Conservation (phyloP, 1,284 basidiomycete species). For the Malassezia restricta region DNA sequence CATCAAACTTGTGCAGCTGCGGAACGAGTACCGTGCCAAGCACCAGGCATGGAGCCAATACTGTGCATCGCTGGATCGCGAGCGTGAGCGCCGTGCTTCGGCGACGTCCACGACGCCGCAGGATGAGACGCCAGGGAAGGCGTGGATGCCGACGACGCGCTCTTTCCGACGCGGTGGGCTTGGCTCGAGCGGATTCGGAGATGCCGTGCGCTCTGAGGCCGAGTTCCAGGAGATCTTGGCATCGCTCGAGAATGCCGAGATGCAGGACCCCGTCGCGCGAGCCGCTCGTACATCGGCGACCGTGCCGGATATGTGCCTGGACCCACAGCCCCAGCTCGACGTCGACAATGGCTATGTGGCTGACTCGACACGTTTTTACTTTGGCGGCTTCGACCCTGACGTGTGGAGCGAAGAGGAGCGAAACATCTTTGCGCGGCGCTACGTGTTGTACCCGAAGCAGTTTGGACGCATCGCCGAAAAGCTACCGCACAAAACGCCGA, state of each 20-base stretch:
- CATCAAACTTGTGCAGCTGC: conserved; percentile 27
- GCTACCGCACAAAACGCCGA: conserved; percentile 70
- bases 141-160: not conserved
- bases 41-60: conserved; percentile 36
- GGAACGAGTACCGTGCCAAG: conserved; percentile 28
- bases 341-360: conserved; percentile 71
- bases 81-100: conserved; percentile 24
- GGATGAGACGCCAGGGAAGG: not conserved
- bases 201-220: conserved; percentile 82
- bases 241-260: conserved; percentile 77
- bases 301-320: conserved; percentile 80
- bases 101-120: conserved; percentile 2
- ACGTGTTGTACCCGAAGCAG: conserved; percentile 77
- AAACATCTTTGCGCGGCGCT: conserved; percentile 65
- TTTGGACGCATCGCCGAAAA: conserved; percentile 73
- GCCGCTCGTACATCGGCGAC: conserved; percentile 74
- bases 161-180: conserved; percentile 9
- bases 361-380: conserved; percentile 60
- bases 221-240: conserved; percentile 96
- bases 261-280: conserved; percentile 76
- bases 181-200: conserved; percentile 54
- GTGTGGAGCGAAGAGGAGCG: conserved; percentile 77
- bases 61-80: conserved; percentile 31
- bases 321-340: conserved; percentile 56
- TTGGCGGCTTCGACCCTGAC: conserved; percentile 37